Base-by-base conservation (phyloP, 345 rosid species). In the Stellera chamaejasme region DNA sequence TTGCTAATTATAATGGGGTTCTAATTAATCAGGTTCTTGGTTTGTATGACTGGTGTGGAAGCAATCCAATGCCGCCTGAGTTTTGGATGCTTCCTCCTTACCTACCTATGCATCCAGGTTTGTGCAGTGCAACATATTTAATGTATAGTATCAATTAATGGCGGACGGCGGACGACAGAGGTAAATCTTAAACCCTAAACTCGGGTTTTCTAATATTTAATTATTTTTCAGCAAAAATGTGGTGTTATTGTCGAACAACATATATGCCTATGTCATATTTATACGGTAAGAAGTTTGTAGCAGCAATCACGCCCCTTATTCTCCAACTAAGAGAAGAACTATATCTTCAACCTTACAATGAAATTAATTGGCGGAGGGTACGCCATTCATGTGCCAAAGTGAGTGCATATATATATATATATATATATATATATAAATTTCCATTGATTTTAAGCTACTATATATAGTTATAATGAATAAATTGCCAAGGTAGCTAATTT, bases 21-120 rank as follows among this genome's bases (percentile, higher is more conserved):
- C 46, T 43, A 47, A 8, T 27, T 26, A 2, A 36, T 43, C 45
- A 71, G 75, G 63, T 71, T 8, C 56, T 48, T 11, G 85, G 85
- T 52, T 65, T 67, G 10, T 80, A 49, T 67, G 82, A 80, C 32
- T 82, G 84, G 84, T 64, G 71, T n/a, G 88, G 88, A 48, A 50
- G 71, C 66, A 75, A 82, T 65, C 88, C 88, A 12, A 79, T 82
- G 80, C 88, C 88, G 50, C 88, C 88, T 0, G 88, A 82, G 70
- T 82, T 82, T 65, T 82, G 84, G 84, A 71, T 76, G 55, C 67
- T 82, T 61, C 88, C 88, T 62, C 56, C 82, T 2, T 74, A 45
- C 61, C 72, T 77, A 50, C 78, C 73, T 45, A 46, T 82, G 65
- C 78, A 75, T 66, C 87, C 84, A 67, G 77, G 87, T 78, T 59